These are phyloP conservation scores for Hapsidospora chrysogenum DNA, from an alignment of 495 filamentous ascomycete species.

Conservation along the genomic window DNA sequence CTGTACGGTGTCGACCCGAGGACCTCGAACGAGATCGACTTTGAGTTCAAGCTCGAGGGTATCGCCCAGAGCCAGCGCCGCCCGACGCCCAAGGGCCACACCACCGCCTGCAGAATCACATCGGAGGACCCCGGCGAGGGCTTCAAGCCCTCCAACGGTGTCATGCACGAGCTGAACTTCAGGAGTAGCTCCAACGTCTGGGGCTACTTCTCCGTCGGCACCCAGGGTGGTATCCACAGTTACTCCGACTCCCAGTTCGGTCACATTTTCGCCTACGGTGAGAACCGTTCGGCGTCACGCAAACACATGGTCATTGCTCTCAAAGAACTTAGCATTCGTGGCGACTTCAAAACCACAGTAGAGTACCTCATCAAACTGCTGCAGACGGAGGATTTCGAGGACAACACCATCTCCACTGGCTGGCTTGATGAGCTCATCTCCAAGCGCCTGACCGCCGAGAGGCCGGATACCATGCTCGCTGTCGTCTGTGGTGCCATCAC, in stretches of 20 bases:
- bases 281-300: constrained; percentile 84
- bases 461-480: constrained; percentile 80
- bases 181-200: constrained; percentile 95
- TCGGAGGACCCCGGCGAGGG: constrained; percentile 98
- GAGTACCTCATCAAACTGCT: constrained; percentile 98
- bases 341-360: constrained; percentile 96
- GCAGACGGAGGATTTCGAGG: constrained; percentile 95
- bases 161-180: constrained; percentile 99
- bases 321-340: constrained; percentile 98
- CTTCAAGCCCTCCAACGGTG: constrained; percentile 98
- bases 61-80: constrained; percentile 74
- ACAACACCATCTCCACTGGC: constrained; percentile 97
- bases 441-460: constrained; percentile 92
- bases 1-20: constrained; percentile 93
- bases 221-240: constrained; percentile 90
- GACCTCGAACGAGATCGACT: constrained; percentile 77
- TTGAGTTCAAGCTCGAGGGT: constrained; percentile 79
- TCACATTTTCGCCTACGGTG: constrained; percentile 98
- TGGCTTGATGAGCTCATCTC: constrained; percentile 98
- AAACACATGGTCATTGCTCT: constrained; percentile 99
- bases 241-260: constrained; percentile 99
- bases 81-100: constrained; percentile 88
- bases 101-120: constrained; percentile 96
- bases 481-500: constrained; percentile 89
- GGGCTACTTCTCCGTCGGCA: constrained; percentile 99